These are phyloP conservation scores for Tricholoma matsutake DNA, from an alignment of 768 basidiomycete species.

Conservation along the genomic window DNA sequence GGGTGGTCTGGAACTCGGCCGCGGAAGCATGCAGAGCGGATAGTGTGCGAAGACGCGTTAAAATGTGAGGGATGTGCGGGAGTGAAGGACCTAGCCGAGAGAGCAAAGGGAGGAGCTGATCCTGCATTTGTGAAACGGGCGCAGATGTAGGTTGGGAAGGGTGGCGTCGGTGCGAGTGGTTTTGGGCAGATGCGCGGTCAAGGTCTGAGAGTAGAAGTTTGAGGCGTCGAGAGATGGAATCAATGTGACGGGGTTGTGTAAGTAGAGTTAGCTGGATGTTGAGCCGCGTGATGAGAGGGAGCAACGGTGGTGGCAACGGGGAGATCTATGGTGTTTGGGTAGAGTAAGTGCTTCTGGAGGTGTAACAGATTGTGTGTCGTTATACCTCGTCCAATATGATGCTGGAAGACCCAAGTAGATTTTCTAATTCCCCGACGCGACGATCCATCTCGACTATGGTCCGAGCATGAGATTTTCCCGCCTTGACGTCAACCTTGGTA, in stretches of 20 bases:
- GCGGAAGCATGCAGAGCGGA: constrained; percentile 81
- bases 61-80: constrained; percentile 85
- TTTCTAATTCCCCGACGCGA: constrained; percentile 82
- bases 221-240: constrained; percentile 89
- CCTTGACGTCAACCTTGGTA: constrained; percentile 13
- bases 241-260: constrained; percentile 93
- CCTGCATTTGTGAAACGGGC: constrained; percentile 35
- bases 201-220: constrained; percentile 92
- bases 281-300: constrained; percentile 77
- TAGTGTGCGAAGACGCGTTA: constrained; percentile 84
- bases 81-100: constrained; percentile 68
- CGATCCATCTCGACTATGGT: constrained; percentile 74
- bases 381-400: constrained; percentile 80
- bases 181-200: constrained; percentile 67
- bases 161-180: constrained; percentile 42
- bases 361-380: constrained; percentile 3
- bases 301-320: constrained; percentile 74
- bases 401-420: constrained; percentile 76
- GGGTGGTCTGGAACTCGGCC: constrained; percentile 65
- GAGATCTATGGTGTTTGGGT: constrained; percentile 45
- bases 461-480: constrained; percentile 38
- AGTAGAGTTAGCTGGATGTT: constrained; percentile 85
- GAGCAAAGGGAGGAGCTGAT: constrained; percentile 66
- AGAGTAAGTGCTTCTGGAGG: neutral
- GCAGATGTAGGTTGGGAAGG: constrained; percentile 38